Evolutionary conservation across 2,329 filamentous ascomycete genomes (phyloP).

Genomic region (Trichoderma sp.): DNA sequence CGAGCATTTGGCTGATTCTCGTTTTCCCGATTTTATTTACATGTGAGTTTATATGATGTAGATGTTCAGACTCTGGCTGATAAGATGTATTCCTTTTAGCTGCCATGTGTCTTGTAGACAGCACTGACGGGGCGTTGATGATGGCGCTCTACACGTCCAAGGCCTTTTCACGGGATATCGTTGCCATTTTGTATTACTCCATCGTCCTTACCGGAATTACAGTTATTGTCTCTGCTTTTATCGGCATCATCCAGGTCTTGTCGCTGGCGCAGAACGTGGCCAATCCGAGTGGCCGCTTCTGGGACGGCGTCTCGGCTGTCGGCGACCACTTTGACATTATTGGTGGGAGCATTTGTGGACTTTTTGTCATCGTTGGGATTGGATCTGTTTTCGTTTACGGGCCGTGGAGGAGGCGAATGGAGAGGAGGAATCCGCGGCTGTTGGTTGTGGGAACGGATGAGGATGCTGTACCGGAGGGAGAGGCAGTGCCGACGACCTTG

Average conservation of each 20-base stretch:
- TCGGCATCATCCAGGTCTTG: constrained; percentile 80
- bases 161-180: constrained; percentile 70
- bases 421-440: constrained; percentile 23
- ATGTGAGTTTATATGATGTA: constrained; percentile 42
- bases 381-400: constrained; percentile 72
- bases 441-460: constrained; percentile 18
- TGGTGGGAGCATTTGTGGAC: constrained; percentile 79
- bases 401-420: constrained; percentile 65
- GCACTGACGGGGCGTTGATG: constrained; percentile 90
- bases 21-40: constrained; percentile 91
- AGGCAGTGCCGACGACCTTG: background rate
- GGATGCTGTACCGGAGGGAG: constrained; percentile 14
- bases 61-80: background rate
- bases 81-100: constrained; percentile 43
- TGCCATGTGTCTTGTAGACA: constrained; percentile 94
- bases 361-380: constrained; percentile 74
- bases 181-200: constrained; percentile 94
- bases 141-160: constrained; percentile 86
- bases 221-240: constrained; percentile 77
- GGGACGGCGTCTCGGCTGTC: constrained; percentile 77
- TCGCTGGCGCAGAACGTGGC: constrained; percentile 75
- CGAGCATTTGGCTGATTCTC: constrained; percentile 88
- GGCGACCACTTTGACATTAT: constrained; percentile 83
- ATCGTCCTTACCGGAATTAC: constrained; percentile 82
- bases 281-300: constrained; percentile 72